Evolutionary conservation across 192 early-diverging fungal species (phyloP), one percentile per base, ranked within the genome.

Genomic region (Coemansia sp.): DNA sequence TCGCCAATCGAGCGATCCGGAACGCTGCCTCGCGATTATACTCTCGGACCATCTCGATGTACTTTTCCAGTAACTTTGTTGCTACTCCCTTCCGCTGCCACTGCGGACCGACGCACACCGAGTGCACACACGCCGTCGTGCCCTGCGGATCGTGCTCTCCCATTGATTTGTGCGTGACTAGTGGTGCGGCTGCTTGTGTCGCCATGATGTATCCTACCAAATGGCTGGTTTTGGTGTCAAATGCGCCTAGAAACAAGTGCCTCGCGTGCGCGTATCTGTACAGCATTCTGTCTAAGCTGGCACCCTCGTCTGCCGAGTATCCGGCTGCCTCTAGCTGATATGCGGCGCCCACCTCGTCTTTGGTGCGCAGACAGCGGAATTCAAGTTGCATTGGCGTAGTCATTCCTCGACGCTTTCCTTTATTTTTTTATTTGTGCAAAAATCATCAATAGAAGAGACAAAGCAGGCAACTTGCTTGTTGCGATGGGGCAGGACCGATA

Each of bases 151-250:
- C 87, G 70, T 92, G 87, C 1, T 32, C 49, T 4, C 64, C 54
- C 90, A 93, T 91, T 40, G 90, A 89, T 32, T 62, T 79, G 59
- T 91, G 84, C 7, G 89, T 90, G 0, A 93, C 69, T 11, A 79
- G 63, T 7, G 75, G 45, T 6, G 65, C 59, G 3, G 27, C 38
- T 0, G 80, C 65, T 27, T 85, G 77, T 2, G 91, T 93, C 11
- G 84, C 79, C 56, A 86, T 83, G 42, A 91, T 74, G 56, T 85
- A 93, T 1, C 85, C 91, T 11, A 90, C 71, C 6, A 92, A 41
- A 0, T 41, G 54, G 3, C 8, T 36, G 8, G 25, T 12, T n/a
- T 37, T 15, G 2, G 9, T 19, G 2, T 60, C 60, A 36, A 76
- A 83, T 11, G 75, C 81, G 11, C 81, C 81, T 10, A 78, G 62